Percentiles rank a stretch among this genome's conserved stretches.
phyloP scores from a whole-genome alignment of 2,329 filamentous ascomycete species.

The Aureobasidium sp. region DNA sequence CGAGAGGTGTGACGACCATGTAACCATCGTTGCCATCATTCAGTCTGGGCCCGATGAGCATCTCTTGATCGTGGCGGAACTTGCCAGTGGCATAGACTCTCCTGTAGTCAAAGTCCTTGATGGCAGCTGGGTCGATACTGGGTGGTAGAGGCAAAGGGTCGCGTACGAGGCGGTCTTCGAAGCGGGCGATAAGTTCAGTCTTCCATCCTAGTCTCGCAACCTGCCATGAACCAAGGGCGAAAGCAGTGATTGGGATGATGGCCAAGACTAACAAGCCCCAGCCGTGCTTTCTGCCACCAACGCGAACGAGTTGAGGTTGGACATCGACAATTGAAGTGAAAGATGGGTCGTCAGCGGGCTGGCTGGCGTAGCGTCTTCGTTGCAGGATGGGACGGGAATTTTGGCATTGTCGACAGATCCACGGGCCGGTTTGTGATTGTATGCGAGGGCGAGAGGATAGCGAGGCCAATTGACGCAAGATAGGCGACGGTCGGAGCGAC shows the following conservation, averaged over 20 bases:
- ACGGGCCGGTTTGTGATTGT: background rate
- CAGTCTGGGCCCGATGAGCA: slow-evolving; percentile 88
- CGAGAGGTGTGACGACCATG: slow-evolving; percentile 84
- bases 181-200: slow-evolving; percentile 79
- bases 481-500: slow-evolving; percentile 10
- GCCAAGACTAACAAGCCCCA: slow-evolving; percentile 74
- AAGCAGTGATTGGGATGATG: slow-evolving; percentile 84
- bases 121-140: slow-evolving; percentile 68
- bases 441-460: background rate
- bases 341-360: slow-evolving; percentile 63
- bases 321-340: slow-evolving; percentile 85
- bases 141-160: slow-evolving; percentile 79
- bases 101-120: slow-evolving; percentile 87
- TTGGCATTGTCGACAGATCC: slow-evolving; percentile 25
- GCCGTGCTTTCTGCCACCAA: slow-evolving; percentile 62
- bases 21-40: slow-evolving; percentile 84
- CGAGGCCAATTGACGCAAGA: slow-evolving; percentile 11
- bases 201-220: slow-evolving; percentile 91
- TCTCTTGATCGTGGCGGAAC: slow-evolving; percentile 84
- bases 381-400: slow-evolving; percentile 22
- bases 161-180: slow-evolving; percentile 83
- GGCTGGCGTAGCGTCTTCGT: slow-evolving; percentile 28
- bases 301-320: slow-evolving; percentile 68
- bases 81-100: slow-evolving; percentile 67
- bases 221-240: slow-evolving; percentile 88